Conservation (phyloP, 1,139 yeast genomes). For the Pichia sp. region DNA sequence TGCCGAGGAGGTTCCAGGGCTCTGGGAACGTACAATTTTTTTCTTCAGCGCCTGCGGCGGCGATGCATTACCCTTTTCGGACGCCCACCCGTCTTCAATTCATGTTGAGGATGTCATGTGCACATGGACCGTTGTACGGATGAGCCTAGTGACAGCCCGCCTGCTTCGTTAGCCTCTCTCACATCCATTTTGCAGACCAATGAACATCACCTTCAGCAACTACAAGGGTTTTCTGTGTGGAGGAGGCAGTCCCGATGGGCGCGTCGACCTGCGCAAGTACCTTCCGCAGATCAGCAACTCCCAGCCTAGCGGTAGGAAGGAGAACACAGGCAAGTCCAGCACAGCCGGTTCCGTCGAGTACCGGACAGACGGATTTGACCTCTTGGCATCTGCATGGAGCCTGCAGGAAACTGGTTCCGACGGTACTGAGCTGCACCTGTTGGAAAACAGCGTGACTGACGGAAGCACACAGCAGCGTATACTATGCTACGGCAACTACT, state of each 20-base stretch:
- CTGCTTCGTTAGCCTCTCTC: neutral
- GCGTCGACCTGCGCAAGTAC: slow-evolving; percentile 3
- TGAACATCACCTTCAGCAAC: slow-evolving; percentile 10
- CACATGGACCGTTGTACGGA: neutral
- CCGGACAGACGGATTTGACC: slow-evolving; percentile 15
- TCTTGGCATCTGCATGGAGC: slow-evolving; percentile 2
- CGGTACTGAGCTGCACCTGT: neutral
- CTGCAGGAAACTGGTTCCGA: slow-evolving; percentile 1
- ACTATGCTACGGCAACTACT: neutral
- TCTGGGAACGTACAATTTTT: neutral
- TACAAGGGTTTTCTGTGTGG: slow-evolving; percentile 11
- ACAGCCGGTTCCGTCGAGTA: slow-evolving; percentile 3
- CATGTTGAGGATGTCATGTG: neutral
- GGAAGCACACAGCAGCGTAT: neutral
- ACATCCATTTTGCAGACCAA: neutral
- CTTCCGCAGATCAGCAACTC: neutral
- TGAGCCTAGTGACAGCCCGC: neutral
- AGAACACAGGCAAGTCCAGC: neutral
- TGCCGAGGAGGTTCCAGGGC: neutral
- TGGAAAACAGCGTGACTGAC: neutral
- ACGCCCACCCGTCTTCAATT: neutral
- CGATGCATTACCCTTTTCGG: slow-evolving; percentile 7
- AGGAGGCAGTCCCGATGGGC: neutral
- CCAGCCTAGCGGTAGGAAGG: neutral
- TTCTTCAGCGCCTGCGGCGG: neutral